Conservation (phyloP, 768 basidiomycete genomes). For the Leccinum subtestaceum region DNA sequence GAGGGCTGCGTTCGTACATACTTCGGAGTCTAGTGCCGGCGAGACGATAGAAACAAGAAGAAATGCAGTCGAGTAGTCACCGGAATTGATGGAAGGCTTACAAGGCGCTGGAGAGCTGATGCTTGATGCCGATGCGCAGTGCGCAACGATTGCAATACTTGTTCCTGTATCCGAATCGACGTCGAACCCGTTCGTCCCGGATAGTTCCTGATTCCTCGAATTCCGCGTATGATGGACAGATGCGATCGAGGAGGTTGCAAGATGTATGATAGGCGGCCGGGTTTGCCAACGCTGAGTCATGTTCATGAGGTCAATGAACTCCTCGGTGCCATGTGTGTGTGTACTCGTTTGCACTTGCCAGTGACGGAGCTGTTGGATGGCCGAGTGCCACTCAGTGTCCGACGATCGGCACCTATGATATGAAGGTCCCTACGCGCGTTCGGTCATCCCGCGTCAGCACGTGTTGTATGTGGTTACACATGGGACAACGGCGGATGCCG, state of each 20-base stretch:
- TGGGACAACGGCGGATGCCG: background rate
- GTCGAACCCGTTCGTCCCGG: background rate
- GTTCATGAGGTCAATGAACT: background rate
- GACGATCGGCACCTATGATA: background rate
- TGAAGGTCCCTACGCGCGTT: background rate
- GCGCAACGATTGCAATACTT: background rate
- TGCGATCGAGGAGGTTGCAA: background rate
- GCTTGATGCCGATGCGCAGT: background rate
- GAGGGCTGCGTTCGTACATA: background rate
- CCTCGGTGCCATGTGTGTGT: background rate
- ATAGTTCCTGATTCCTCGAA: background rate
- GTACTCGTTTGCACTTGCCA: background rate
- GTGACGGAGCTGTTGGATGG: background rate
- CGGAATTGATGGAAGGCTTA: background rate
- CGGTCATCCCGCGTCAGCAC: background rate
- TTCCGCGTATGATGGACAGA: background rate
- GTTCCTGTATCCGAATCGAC: background rate
- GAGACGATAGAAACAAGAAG: background rate
- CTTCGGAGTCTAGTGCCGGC: background rate
- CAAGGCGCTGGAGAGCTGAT: background rate
- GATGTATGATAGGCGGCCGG: background rate
- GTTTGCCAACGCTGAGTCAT: background rate
- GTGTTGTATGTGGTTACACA: background rate
- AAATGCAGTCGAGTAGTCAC: too few species aligned
- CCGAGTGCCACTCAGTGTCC: background rate